Base-by-base conservation (phyloP, 495 filamentous ascomycete species). In the Hypoxylon cercidicola region DNA sequence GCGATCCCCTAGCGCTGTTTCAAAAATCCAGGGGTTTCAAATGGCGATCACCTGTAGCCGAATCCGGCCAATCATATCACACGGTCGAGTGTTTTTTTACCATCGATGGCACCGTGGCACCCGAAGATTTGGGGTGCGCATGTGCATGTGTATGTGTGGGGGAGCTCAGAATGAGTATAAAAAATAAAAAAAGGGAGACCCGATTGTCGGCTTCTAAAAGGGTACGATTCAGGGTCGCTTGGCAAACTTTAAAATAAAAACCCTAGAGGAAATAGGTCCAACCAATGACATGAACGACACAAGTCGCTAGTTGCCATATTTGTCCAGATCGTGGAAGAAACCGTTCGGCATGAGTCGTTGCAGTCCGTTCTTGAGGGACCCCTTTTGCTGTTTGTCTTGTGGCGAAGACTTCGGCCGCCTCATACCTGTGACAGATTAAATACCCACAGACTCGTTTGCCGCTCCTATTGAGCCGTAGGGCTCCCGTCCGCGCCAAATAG, bases 51-150 rank as follows among this genome's bases (percentile, higher is more conserved):
- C 58, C 55, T 55, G 41, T 23, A 55, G 23, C 39, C 34, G 30
- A 60, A 60, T 43, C 37, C 40, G 45, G 12, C 65, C 65, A 68
- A 68, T 68, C 55, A 37, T 60, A 35, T 47, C 20, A 63, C 40
- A 35, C 39, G 35, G 37, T 32, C 30, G 30, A 32, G 30, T 7
- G 30, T 56, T 35, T 56, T 48, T 30, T 55, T 41, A 11, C 21
- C 41, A 28, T 58, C 44, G 20, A 59, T 68, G 59, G 59, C 13
- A 68, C 60, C 50, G 65, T 68, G 60, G 52, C 55, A 68, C 60
- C 65, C 65, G 60, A 68, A 49, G 44, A 60, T 59, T 49, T 32
- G 46, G 54, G 58, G 52, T 45, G 30, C 16, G 46, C 41, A 28
- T 34, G 30, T 32, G 30, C 30, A 32, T 32, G 30, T 35, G 48